Base-by-base conservation (phyloP, 2,329 filamentous ascomycete genomes). In the Aspergillus phoenicis region DNA sequence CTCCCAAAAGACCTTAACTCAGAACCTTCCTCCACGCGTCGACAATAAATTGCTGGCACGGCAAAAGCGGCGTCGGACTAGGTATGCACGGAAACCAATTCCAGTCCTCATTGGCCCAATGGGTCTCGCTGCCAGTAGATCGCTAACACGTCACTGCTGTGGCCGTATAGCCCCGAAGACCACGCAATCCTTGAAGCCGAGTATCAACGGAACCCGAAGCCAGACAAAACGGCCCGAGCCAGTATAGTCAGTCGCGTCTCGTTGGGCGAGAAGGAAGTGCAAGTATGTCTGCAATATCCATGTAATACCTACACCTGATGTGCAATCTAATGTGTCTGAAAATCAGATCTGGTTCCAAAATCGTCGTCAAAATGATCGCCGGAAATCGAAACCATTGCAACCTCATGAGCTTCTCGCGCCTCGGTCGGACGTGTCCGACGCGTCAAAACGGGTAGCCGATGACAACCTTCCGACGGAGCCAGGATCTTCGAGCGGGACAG, bases 271-370 rank as follows among this genome's bases (percentile, higher is more conserved):
- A 97, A 97, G 77, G 93, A 97, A 81, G 92, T 97, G 39, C 94
- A 97, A 87, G 94, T 97, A 81, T 77, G 89, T 59, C 61, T 64
- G 62, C 58, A 53, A 54, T 24, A 13, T 13, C 41, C 17, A 45
- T 11, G 4, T 20, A 17, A 20, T n/a, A 3, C 11, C n/a, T 5
- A 24, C 41, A 2, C 13, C 41, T 45, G 20, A 45, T 8, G 22
- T 45, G 41, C 41, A 24, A 20, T 45, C 41, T 45, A 45, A 45
- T 13, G 20, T 15, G 20, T 22, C 41, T 45, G 41, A 7, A 45
- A 24, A 17, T 13, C 63, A 97, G 94, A 97, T 97, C 70, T 98
- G 94, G 94, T 97, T 97, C 79, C 94, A 97, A 73, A 97, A 97
- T 73, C 87, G 93, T 72, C 86, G 94, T 66, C 94, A 98, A 77